Evolutionary conservation across 768 basidiomycete species (phyloP).

Genomic region (Dentipellis sp.): DNA sequence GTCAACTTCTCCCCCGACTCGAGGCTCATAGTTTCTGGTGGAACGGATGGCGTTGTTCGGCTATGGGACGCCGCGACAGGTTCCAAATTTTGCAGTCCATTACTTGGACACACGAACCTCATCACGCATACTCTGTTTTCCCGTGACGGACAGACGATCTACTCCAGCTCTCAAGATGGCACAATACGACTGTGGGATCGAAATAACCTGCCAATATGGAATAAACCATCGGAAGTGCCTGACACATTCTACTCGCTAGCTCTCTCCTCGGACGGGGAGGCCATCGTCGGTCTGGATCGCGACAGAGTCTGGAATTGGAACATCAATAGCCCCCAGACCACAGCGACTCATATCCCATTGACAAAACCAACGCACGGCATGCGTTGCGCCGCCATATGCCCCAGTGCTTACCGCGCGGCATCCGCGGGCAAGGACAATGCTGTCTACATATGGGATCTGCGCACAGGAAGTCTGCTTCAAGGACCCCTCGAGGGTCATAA

Average conservation of each 20-base stretch:
- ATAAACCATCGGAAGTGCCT: not conserved
- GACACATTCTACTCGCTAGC: not conserved
- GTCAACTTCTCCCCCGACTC: too few species aligned
- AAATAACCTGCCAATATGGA: not conserved
- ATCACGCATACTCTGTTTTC: not conserved
- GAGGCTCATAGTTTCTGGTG: too few species aligned
- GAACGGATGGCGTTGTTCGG: too few species aligned
- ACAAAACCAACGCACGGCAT: not conserved
- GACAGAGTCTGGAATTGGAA: not conserved
- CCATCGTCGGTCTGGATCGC: not conserved
- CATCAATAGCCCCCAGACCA: not conserved
- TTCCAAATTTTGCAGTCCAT: not conserved
- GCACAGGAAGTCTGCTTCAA: not conserved
- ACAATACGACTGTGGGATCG: not conserved
- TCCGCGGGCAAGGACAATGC: not conserved
- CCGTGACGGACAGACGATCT: not conserved
- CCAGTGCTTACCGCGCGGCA: not conserved
- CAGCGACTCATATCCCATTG: not conserved
- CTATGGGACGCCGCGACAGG: not conserved
- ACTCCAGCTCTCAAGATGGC: not conserved
- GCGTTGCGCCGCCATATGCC: not conserved
- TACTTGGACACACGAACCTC: not conserved
- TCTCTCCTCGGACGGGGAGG: not conserved
- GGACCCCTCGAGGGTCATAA: not conserved
- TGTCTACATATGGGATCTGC: not conserved